Evolutionary conservation across 768 basidiomycete species (phyloP), one percentile per base, ranked within the genome.

Genomic region (Lentinula guzmanii): DNA sequence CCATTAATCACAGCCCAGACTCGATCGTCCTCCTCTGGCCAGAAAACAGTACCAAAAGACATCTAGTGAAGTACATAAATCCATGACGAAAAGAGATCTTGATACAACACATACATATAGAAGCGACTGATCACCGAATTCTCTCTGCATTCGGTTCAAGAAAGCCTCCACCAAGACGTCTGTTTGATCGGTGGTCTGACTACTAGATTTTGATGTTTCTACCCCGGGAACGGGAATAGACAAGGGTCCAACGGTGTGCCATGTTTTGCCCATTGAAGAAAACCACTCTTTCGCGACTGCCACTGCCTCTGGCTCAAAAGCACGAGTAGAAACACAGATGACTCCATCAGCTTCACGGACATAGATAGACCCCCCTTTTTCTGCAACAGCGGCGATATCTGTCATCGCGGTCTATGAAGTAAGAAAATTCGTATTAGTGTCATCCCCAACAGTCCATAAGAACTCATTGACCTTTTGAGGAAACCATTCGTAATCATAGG

Each of bases 1-100:
- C 35, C 59, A 15, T 60, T 51, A 24, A 60, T 51, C 13, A 60
- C 59, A 16, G 59, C 51, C 59, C 59, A 60, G 11, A 60, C n/a
- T 31, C 48, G 15, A 37, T 52, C 37, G 9, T 37, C 16, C 3
- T 39, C 28, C n/a, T 39, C 24, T 1, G 59, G 59, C 59, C 59
- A 60, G 9, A 15, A 60, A 41, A 42, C 16, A 1, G 59, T 60
- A 4, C 51, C 59, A 18, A 60, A 52, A 15, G 59, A 52, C 9
- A 60, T 60, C 48, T 60, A 11, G 15, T 11, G 1, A 11, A 10
- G 15, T 35, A 28, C 28, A 28, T 28, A 3, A 46, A 16, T 28
- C 24, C 4, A 11, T 41, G n/a, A 58, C 39, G 37, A 42, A 45
- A 10, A 18, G 51, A 51, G 28, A 28, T 9, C 13, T 1, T 41